Evolutionary conservation across 805 yeast genomes (phyloP).

Genomic region (Wickerhamiella sergipiensis): DNA sequence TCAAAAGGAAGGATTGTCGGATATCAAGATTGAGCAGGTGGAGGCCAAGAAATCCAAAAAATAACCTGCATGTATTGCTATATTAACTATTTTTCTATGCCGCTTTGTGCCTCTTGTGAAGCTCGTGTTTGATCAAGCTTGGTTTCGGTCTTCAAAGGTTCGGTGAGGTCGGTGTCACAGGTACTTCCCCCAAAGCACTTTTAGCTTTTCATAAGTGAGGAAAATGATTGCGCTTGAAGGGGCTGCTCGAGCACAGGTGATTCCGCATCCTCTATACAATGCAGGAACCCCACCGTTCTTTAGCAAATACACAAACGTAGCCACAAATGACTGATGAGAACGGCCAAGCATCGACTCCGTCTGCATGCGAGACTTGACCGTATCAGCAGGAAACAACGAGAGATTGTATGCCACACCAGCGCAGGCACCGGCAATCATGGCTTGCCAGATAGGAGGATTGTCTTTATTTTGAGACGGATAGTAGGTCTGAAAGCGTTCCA

Average conservation of each 20-base stretch:
- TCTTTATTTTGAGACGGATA: not conserved
- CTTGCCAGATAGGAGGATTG: slow-evolving; percentile 27
- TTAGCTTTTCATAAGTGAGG: slow-evolving; percentile 48
- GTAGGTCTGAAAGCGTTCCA: not conserved
- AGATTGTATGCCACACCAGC: slow-evolving; percentile 79
- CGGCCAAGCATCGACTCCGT: slow-evolving; percentile 34
- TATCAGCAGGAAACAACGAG: slow-evolving; percentile 78
- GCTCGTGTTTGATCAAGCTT: slow-evolving; percentile 1
- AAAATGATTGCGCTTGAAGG: slow-evolving; percentile 88
- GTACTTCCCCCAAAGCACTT: slow-evolving; percentile 1
- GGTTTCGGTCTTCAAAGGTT: no score
- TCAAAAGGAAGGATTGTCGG: slow-evolving; percentile 68
- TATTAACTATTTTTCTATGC: not conserved
- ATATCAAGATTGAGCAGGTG: slow-evolving; percentile 77
- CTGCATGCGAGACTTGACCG: slow-evolving; percentile 78
- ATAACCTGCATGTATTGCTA: slow-evolving; percentile 4
- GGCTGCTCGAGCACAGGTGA: slow-evolving; percentile 65
- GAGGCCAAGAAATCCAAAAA: slow-evolving; percentile 73
- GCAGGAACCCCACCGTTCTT: slow-evolving; percentile 49
- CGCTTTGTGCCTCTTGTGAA: not conserved
- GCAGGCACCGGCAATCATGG: slow-evolving; percentile 64
- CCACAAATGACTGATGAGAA: slow-evolving; percentile 22
- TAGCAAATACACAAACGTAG: slow-evolving; percentile 31
- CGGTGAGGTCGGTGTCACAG: not conserved
- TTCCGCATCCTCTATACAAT: slow-evolving; percentile 73